Evolutionary conservation across 164 flowering plant species (phyloP), one percentile per base, ranked within the genome.

Genomic region (Euptelea pleiosperma): DNA sequence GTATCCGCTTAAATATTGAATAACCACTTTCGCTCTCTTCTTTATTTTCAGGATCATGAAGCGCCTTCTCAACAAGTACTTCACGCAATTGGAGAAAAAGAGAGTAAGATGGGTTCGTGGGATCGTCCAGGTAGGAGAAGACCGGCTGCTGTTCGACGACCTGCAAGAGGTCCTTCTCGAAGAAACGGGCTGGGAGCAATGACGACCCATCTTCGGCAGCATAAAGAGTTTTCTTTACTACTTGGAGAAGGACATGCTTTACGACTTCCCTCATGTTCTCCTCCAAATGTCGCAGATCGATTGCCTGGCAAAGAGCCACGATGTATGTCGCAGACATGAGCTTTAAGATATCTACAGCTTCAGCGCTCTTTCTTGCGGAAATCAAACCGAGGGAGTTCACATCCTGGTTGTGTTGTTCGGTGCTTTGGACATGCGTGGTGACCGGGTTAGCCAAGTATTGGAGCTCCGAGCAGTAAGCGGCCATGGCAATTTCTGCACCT

Each of bases 341-440:
- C 70, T 79, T 79, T 41, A 79, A 40, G 9, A 76, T 74, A 10
- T 74, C 80, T 7, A 79, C 65, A 2, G 80, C 78, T 33, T 79
- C 83, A 2, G 70, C 73, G 0, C 76, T 76, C 59, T 79, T 79
- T 24, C 80, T 42, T 0, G 83, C 49, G 12, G 83, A 76, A 35
- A 79, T 79, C 33, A 79, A 46, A 1, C 83, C 83, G 18, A 79
- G 28, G 4, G 83, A 79, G 65, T 79, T 76, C 31, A 79, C 80
- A 29, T 76, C 76, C 46, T 75, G 79, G 55, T 75, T 72, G 63
- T 75, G 79, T 11, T 74, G 78, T 15, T 74, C 78, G 0, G 79
- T 77, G 31, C 79, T 76, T 29, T 76, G 79, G 6, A 73, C 79
- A 16, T 76, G 79, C 14, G 64, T 72, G 0, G 79, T 76, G 25